These are phyloP conservation scores for Geotrichum bryndzae DNA, from an alignment of 1,139 yeast genomes.

Conservation along the genomic window DNA sequence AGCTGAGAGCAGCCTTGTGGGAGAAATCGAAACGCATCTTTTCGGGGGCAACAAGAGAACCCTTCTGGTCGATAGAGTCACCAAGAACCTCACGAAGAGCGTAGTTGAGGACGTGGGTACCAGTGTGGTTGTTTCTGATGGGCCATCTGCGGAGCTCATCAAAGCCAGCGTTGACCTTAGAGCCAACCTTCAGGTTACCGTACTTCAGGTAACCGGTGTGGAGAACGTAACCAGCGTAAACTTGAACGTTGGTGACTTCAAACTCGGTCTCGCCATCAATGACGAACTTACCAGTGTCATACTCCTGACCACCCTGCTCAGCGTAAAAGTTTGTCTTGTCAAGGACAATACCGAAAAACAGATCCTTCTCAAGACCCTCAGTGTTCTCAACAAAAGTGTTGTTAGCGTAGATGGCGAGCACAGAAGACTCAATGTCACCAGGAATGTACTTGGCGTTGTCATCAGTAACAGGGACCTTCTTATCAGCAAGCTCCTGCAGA, in stretches of 20 bases:
- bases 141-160: slow-evolving; percentile 96
- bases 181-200: slow-evolving; percentile 64
- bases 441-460: slow-evolving; percentile 58
- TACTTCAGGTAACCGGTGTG: slow-evolving; percentile 85
- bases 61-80: slow-evolving; percentile 87
- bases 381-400: slow-evolving; percentile 48
- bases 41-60: slow-evolving; percentile 93
- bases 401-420: slow-evolving; percentile 71
- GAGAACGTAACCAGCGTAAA: slow-evolving; percentile 87
- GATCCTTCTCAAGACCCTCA: slow-evolving; percentile 39
- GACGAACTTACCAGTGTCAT: slow-evolving; percentile 87
- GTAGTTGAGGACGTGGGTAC: slow-evolving; percentile 89
- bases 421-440: slow-evolving; percentile 34
- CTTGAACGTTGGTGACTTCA: slow-evolving; percentile 84
- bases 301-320: slow-evolving; percentile 99
- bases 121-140: slow-evolving; percentile 94
- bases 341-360: slow-evolving; percentile 69
- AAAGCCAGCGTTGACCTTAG: slow-evolving; percentile 73
- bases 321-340: slow-evolving; percentile 95
- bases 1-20: slow-evolving; percentile 70
- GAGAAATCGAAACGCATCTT: slow-evolving; percentile 94
- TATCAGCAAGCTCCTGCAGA: slow-evolving; percentile 47
- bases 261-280: slow-evolving; percentile 85
- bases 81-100: slow-evolving; percentile 86
- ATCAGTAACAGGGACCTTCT: slow-evolving; percentile 69